Evolutionary conservation across 441 rosid species (phyloP).

Genomic region (Pelargonium cotyledonis): DNA sequence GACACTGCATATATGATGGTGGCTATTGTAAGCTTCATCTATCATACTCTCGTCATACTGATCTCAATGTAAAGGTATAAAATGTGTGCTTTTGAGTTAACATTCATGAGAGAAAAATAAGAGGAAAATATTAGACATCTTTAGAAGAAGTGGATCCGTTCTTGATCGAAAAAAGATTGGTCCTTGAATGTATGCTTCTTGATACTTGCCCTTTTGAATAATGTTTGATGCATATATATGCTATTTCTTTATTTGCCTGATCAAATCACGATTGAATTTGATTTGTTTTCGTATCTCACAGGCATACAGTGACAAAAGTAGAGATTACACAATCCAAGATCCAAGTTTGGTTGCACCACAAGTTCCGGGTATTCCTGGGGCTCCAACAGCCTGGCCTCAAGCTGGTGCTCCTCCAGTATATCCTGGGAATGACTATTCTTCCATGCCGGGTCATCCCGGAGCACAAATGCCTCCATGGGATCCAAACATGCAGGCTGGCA

Average conservation of each 20-base stretch:
- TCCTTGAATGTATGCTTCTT: constrained; percentile 49
- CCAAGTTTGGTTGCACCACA: constrained; percentile 41
- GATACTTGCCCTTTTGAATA: constrained; percentile 22
- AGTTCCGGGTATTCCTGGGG: constrained; percentile 39
- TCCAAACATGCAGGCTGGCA: constrained; percentile 32
- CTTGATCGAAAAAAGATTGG: constrained; percentile 38
- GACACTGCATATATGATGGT: constrained; percentile 99
- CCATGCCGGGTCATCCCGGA: constrained; percentile 26
- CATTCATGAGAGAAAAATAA: constrained; percentile 35
- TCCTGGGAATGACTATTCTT: constrained; percentile 37
- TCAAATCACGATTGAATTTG: neutral
- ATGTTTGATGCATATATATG: constrained; percentile 2
- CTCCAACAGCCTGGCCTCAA: constrained; percentile 58
- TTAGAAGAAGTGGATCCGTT: constrained; percentile 33
- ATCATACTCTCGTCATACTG: constrained; percentile 99
- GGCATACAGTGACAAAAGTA: constrained; percentile 92
- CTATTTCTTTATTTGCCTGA: neutral
- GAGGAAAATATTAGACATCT: constrained; percentile 28
- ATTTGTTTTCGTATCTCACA: constrained; percentile 17
- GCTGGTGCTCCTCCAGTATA: constrained; percentile 42
- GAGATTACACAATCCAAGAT: constrained; percentile 88
- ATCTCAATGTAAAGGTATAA: constrained; percentile 99
- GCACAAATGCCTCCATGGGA: constrained; percentile 48
- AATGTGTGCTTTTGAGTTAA: constrained; percentile 57
- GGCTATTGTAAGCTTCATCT: constrained; percentile 99